Conservation (phyloP, 345 rosid species). For the Pseudoturritis turrita region DNA sequence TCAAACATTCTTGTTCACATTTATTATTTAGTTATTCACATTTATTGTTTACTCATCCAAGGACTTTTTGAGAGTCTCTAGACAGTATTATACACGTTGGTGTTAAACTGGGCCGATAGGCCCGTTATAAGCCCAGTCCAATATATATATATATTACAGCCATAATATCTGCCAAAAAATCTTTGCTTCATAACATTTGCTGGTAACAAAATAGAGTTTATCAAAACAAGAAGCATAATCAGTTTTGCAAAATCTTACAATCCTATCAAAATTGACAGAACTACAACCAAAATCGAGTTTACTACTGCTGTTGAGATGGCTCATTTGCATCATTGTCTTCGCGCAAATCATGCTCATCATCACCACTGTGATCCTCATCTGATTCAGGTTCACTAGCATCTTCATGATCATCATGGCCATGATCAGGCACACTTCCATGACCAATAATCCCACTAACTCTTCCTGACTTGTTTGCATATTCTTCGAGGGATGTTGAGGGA, state of each 20-base stretch:
- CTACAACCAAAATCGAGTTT: background rate
- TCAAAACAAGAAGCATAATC: conserved; percentile 7
- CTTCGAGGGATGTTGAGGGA: conserved; percentile 67
- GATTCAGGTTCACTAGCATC: conserved; percentile 15
- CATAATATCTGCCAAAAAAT: background rate
- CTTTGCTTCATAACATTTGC: background rate
- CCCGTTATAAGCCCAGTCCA: background rate
- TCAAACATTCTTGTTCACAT: conserved; percentile 30
- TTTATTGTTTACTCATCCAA: background rate
- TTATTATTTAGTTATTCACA: background rate
- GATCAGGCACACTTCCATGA: conserved; percentile 19
- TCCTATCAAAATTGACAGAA: conserved; percentile 19
- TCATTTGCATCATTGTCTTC: conserved; percentile 10
- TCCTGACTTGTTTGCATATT: conserved; percentile 49
- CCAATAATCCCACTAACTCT: conserved; percentile 18
- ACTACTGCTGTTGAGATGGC: conserved; percentile 9
- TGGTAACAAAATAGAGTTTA: background rate
- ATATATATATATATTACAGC: background rate
- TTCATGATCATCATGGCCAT: conserved; percentile 19
- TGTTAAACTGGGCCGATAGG: background rate
- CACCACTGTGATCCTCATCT: conserved; percentile 28
- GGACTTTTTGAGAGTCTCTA: background rate
- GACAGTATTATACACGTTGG: background rate
- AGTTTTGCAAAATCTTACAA: conserved; percentile 14
- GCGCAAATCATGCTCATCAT: conserved; percentile 21